These are phyloP conservation scores for Hysterangium stoloniferum DNA, from an alignment of 768 basidiomycete species.

Conservation along the genomic window DNA sequence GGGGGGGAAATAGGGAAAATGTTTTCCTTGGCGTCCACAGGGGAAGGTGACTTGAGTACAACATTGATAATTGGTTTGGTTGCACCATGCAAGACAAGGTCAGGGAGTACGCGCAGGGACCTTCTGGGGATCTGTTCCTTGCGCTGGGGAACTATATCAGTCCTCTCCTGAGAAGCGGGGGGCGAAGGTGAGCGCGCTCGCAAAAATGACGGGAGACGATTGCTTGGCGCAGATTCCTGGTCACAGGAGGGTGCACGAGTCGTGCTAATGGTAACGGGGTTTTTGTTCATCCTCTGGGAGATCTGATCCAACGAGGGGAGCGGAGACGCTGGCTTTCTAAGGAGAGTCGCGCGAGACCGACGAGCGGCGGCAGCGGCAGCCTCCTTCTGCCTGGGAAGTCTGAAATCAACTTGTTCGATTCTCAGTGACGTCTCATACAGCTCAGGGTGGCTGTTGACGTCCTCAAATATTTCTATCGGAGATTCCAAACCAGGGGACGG, in stretches of 20 bases:
- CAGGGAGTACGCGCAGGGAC: neutral
- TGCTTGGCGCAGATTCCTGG: slow-evolving; percentile 12
- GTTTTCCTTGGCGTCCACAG: slow-evolving; percentile 20
- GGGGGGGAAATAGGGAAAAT: slow-evolving; percentile 28
- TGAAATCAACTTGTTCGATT: slow-evolving; percentile 65
- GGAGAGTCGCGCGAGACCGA: neutral
- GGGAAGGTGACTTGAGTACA: slow-evolving; percentile 29
- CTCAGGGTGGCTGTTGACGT: slow-evolving; percentile 25
- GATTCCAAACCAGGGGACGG: slow-evolving; percentile 63
- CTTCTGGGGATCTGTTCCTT: neutral
- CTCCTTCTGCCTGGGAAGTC: slow-evolving; percentile 13
- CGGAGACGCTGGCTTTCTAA: slow-evolving; percentile 17
- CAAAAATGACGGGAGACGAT: slow-evolving; percentile 20
- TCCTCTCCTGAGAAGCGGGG: neutral
- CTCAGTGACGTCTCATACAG: slow-evolving; percentile 28
- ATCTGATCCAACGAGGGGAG: slow-evolving; percentile 75
- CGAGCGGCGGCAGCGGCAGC: neutral
- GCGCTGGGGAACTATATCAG: slow-evolving; percentile 6
- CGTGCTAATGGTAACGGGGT: neutral
- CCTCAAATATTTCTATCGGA: slow-evolving; percentile 52
- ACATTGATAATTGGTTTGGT: slow-evolving; percentile 27
- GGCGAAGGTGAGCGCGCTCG: slow-evolving; percentile 20
- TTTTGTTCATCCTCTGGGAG: slow-evolving; percentile 45
- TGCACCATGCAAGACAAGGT: slow-evolving; percentile 16
- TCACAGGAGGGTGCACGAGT: neutral